Evolutionary conservation across 2,329 filamentous ascomycete species (phyloP), one percentile per base, ranked within the genome.

Genomic region (Aspergillus amoenus): DNA sequence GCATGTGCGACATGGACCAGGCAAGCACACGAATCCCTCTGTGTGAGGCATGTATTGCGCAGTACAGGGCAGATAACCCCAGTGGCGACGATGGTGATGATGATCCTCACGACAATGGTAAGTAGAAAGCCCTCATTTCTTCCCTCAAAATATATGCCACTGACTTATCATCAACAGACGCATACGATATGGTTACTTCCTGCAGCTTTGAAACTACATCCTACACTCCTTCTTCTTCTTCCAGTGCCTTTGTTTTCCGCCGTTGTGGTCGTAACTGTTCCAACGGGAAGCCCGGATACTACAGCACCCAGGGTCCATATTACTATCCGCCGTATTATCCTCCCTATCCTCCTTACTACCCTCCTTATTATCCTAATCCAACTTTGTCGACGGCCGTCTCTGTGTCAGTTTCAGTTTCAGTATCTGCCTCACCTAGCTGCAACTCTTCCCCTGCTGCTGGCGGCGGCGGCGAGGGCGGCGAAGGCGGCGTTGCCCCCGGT

Each of bases 41-140:
- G 39, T 72, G 70, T 37, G 67, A 69, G n/a, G 70, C 69, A 32
- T 72, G 70, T 34, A 71, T 71, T 18, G 61, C 67, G n/a, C 58
- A 70, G 46, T 64, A 68, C 51, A 60, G 62, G 24, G 53, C 56
- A 30, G 57, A 57, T 15, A 42, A 59, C 15, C 54, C 57, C 27
- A 56, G 62, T 21, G n/a, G 61, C 9, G 55, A 66, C 13, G 37
- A 66, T 13, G 64, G 68, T n/a, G 47, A 63, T 34, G 22, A 56
- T 13, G 37, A 65, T 11, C 55, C 57, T 6, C 61, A 70, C 41
- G 65, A 70, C 52, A 70, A 70, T 34, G 66, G 69, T 70, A 68
- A 24, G 27, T 13, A 43, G 11, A 22, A 21, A n/a, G 3, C 34
- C 3, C 3, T 34, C 7, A 3, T 22, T 12, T 34, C 17, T 21